Evolutionary conservation across 768 basidiomycete genomes (phyloP), one percentile per base, ranked within the genome.

Genomic region (Tephrocybe rancida): DNA sequence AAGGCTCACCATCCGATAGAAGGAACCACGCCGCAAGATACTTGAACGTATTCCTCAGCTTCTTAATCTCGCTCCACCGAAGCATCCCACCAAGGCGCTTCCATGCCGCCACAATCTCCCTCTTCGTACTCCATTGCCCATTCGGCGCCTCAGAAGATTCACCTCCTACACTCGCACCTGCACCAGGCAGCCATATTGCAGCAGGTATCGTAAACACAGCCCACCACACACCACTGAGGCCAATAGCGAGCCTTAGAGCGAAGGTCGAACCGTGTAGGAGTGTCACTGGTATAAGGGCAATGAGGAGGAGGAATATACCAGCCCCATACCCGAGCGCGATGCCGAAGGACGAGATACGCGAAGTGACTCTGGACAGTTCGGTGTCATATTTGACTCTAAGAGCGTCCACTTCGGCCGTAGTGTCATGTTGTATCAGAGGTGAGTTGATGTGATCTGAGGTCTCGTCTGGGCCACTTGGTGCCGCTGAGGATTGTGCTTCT

Each of bases 1-100:
- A 22, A 2, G 2, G 69, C 81, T 39, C 48, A 90, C 93, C 92
- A 62, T 98, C 95, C 1, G 90, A 92, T 21, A 98, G 82, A 11
- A 98, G 78, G 67, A 97, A 95, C 95, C 95, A 98, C 0, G 96
- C 93, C 5, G 86, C 82, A 38, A 98, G 85, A 62, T 92, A 98
- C 59, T 81, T 81, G 76, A 95, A 98, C 1, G 95, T 94, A 63
- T 93, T 87, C 26, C 81, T 79, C 14, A 98, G 75, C 48, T 81
- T 80, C 66, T 80, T 81, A 35, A 95, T 84, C 64, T 96, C 87
- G 7, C 70, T 72, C 77, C 83, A 86, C 1, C 75, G 76, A 19
- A 98, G 73, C 88, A 94, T 94, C 27, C 71, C 74, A 0, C 83
- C 85, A 0, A 98, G 76, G 21, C 87, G 72, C 48, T 74, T 78